phyloP scores from a whole-genome alignment of 257 asterid species.

The Haberlea rhodopensis region DNA sequence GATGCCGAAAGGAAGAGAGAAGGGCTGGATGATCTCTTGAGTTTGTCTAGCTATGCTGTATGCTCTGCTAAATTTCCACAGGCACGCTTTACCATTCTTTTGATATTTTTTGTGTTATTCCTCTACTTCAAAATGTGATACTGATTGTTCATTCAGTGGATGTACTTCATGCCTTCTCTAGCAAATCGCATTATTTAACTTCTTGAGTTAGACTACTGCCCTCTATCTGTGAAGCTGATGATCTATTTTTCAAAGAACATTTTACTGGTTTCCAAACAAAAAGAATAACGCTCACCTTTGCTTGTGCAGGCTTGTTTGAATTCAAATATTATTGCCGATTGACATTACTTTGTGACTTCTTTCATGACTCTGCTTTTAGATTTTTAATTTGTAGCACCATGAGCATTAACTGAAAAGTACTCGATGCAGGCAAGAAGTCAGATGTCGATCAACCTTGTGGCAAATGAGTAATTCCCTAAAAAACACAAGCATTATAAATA shows the following conservation, averaged over 20 bases:
- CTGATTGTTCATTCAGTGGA: not conserved
- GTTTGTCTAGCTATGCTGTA: conserved; percentile 58
- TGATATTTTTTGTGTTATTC: conserved; percentile 14
- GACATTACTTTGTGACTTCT: no score
- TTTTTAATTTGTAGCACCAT: no score
- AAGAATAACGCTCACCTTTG: not conserved
- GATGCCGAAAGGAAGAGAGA: conserved; percentile 93
- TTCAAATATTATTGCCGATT: no score
- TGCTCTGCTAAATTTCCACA: conserved; percentile 91
- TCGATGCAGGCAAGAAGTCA: not conserved
- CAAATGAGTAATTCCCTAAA: not conserved
- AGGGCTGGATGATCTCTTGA: conserved; percentile 83
- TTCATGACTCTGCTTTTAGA: not conserved
- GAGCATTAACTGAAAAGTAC: no score
- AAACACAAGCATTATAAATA: not conserved
- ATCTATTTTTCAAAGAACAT: no score
- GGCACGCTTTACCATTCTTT: conserved; percentile 45
- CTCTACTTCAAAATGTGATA: conserved; percentile 4
- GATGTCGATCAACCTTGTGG: not conserved
- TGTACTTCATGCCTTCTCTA: conserved; percentile 1
- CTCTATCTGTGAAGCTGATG: not conserved
- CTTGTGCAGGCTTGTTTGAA: not conserved
- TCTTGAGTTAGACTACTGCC: conserved; percentile 3
- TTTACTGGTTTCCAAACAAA: not conserved
- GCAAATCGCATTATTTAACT: conserved; percentile 4